Evolutionary conservation across 805 yeast species (phyloP).

Genomic region (Nakazawaea sp.): DNA sequence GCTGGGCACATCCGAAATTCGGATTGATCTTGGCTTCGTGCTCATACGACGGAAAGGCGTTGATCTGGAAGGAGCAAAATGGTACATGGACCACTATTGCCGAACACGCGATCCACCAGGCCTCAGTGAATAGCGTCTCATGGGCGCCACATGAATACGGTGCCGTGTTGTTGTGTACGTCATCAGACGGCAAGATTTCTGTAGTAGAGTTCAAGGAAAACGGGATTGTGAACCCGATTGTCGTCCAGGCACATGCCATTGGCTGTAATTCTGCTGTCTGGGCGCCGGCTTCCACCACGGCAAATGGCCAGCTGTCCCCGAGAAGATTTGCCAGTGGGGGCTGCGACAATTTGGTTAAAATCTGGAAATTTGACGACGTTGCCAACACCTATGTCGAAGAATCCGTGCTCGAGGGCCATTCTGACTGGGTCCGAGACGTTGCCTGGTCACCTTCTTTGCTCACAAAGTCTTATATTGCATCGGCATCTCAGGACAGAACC

Average conservation of each 20-base stretch:
- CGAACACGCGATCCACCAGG: constrained; percentile 83
- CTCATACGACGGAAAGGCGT: constrained; percentile 90
- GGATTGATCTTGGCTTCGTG: constrained; percentile 93
- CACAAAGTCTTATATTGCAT: constrained; percentile 83
- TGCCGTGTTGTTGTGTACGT: constrained; percentile 81
- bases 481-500: constrained; percentile 94
- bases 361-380: constrained; percentile 70
- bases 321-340: constrained; percentile 90
- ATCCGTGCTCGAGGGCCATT: constrained; percentile 77
- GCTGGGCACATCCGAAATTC: constrained; percentile 98
- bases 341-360: constrained; percentile 86
- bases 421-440: constrained; percentile 98
- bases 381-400: constrained; percentile 60
- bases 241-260: constrained; percentile 79
- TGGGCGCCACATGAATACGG: constrained; percentile 99
- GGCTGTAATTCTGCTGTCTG: constrained; percentile 95
- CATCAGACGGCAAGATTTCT: constrained; percentile 89
- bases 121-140: constrained; percentile 86
- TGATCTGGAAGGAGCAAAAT: constrained; percentile 92
- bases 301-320: constrained; percentile 21
- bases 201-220: constrained; percentile 88
- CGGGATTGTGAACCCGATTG: constrained; percentile 62
- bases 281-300: constrained; percentile 50
- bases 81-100: constrained; percentile 85
- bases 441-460: constrained; percentile 95